Evolutionary conservation across 345 rosid species (phyloP).

Genomic region (Alliaria petiolata): DNA sequence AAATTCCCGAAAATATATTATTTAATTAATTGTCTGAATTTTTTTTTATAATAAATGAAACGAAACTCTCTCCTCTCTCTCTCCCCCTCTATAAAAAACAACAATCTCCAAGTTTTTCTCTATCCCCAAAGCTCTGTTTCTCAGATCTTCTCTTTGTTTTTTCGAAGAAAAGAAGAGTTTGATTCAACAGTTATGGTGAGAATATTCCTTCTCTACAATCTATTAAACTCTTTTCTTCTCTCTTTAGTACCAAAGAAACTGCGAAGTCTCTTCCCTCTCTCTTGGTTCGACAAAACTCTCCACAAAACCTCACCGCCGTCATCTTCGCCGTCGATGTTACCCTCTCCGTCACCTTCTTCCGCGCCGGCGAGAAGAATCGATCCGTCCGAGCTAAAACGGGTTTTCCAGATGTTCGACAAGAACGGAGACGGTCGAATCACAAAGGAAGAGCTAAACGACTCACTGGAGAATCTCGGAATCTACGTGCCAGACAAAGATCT

Average conservation of each 20-base stretch:
- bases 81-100: neutral
- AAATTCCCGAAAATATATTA: neutral
- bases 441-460: slow-evolving; percentile 33
- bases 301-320: slow-evolving; percentile 12
- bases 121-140: slow-evolving; percentile 23
- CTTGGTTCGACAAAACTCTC: slow-evolving; percentile 31
- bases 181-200: slow-evolving; percentile 28
- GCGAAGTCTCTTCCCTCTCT: slow-evolving; percentile 22
- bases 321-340: neutral
- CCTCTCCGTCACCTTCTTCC: slow-evolving; percentile 1
- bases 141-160: slow-evolving; percentile 15
- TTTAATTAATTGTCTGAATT: neutral
- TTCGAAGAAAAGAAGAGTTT: neutral
- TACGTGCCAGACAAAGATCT: slow-evolving; percentile 34
- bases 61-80: neutral
- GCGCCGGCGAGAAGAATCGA: neutral
- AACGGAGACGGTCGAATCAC: slow-evolving; percentile 36
- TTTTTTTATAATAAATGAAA: too few species aligned
- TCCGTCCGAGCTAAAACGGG: slow-evolving; percentile 27
- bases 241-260: slow-evolving; percentile 33
- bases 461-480: slow-evolving; percentile 36
- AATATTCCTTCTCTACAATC: slow-evolving; percentile 29
- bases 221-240: slow-evolving; percentile 28
- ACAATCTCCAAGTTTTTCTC: slow-evolving; percentile 12
- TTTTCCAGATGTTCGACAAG: slow-evolving; percentile 37